These are phyloP conservation scores for Stenogyne calaminthoides DNA, from an alignment of 305 asterid species.

Conservation along the genomic window DNA sequence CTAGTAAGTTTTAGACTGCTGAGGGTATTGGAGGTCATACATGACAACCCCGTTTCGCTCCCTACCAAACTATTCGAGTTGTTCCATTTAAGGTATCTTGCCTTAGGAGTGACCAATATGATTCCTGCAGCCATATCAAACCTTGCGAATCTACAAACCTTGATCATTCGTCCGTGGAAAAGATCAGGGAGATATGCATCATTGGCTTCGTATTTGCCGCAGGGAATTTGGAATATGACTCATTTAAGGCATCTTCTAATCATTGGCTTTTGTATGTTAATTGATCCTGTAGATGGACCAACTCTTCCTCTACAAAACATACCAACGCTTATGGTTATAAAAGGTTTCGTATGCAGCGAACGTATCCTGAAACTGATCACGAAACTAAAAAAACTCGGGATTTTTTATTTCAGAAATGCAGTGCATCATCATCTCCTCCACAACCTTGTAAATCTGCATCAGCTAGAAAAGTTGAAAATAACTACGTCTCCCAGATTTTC, in stretches of 20 bases:
- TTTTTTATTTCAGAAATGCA: not conserved
- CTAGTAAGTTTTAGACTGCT: not conserved
- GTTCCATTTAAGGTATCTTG: conserved; percentile 6
- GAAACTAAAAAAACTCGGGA: not conserved
- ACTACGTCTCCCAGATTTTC: not conserved
- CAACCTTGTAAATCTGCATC: not conserved
- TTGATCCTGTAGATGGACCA: not conserved
- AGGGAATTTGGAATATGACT: not conserved
- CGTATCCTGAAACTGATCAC: not conserved
- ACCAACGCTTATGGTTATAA: not conserved
- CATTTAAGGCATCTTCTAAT: no score
- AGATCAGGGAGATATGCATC: no score
- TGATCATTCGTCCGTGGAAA: not conserved
- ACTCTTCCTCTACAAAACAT: not conserved
- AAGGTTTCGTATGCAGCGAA: not conserved
- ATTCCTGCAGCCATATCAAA: conserved; percentile 4
- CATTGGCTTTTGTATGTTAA: not conserved
- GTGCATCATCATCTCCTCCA: not conserved
- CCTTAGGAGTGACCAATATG: not conserved
- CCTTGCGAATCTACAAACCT: conserved; percentile 10
- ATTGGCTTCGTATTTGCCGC: not conserved
- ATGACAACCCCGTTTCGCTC: no score
- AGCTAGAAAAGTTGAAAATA: not conserved
- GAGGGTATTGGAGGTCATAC: not conserved
- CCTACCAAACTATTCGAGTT: not conserved